Percentiles rank a stretch among this genome's conserved stretches.
phyloP scores from a whole-genome alignment of 2,329 filamentous ascomycete species.

The Bipolaris victoriae region DNA sequence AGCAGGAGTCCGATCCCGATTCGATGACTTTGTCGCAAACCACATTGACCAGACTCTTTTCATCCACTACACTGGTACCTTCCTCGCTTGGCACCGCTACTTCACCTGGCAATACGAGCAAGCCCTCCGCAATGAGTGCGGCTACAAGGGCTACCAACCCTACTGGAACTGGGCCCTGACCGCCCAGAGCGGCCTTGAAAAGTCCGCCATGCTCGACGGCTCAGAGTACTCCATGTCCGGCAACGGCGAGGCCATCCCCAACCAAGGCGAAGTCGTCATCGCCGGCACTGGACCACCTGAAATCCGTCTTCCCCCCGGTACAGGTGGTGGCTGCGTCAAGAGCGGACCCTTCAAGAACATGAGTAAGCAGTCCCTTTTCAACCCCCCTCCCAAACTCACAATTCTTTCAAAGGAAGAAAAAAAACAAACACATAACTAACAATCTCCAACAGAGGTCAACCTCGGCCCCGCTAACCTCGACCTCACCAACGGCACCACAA shows the following conservation, averaged over 20 bases:
- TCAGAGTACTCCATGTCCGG: constrained; percentile 55
- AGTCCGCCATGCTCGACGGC: constrained; percentile 62
- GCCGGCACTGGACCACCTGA: constrained; percentile 24
- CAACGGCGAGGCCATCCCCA: constrained; percentile 51
- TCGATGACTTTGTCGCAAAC: constrained; percentile 48
- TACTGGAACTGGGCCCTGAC: constrained; percentile 63
- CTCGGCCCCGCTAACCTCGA: constrained; percentile 23
- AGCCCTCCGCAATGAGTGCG: constrained; percentile 51
- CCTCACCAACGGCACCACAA: constrained; percentile 26
- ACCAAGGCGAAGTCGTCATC: constrained; percentile 36
- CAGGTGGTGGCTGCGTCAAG: constrained; percentile 62
- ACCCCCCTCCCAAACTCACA: neutral
- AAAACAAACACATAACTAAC: neutral
- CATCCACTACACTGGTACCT: constrained; percentile 46
- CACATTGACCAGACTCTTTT: constrained; percentile 45
- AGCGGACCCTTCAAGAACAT: constrained; percentile 59
- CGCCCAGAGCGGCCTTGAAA: constrained; percentile 51
- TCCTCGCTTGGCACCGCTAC: constrained; percentile 50
- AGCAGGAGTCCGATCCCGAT: constrained; percentile 42
- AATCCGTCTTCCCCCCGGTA: constrained; percentile 54
- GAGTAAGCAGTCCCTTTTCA: constrained; percentile 3
- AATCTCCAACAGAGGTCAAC: constrained; percentile 14
- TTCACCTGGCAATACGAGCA: constrained; percentile 51
- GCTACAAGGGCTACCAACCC: constrained; percentile 50
- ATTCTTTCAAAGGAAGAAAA: too few relatives aligned